A percentile compares a stretch with the other conserved stretches of the same genome.
Conservation (phyloP, 129 eudicot species). For the Helianthus annuus region HanXRQr2.0-SUNRISE NC_035449.2:121325857-121326356, state of each 20-base stretch:
- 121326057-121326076: no score
- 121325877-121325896: constrained; percentile 78
- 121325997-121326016: constrained; percentile 60
- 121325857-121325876: constrained; percentile 56
- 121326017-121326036: constrained; percentile 95
- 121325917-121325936: constrained; percentile 63
- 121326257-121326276: not conserved
- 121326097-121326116: not conserved
- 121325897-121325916: constrained; percentile 65
- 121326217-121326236: not conserved
- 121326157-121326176: constrained; percentile 90
- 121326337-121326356: not conserved
- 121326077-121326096: not conserved
- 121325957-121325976: constrained; percentile 41
- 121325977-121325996: constrained; percentile 38
- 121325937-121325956: constrained; percentile 54
- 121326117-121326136: constrained; percentile 93
- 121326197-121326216: constrained; percentile 75
- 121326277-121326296: not conserved
- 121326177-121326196: constrained; percentile 95
- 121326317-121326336: not conserved
- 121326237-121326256: not conserved
- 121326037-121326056: not conserved
- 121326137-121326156: constrained; percentile 97
- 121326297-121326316: not conserved